Percentiles rank a stretch among this genome's conserved stretches.
phyloP scores from a whole-genome alignment of 257 asterid species.

The Solanum bulbocastanum region DNA sequence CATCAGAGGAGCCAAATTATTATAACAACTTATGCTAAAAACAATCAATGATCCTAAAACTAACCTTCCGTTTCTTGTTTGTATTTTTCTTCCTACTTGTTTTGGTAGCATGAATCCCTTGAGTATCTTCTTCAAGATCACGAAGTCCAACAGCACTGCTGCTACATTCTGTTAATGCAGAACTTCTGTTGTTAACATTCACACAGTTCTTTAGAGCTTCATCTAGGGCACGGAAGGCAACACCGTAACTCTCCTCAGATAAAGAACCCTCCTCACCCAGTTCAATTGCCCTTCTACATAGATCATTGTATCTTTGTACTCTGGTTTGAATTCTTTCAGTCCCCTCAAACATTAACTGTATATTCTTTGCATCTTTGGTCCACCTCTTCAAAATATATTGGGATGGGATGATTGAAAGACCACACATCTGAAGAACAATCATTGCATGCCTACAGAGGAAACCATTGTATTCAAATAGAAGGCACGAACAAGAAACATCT shows the following conservation, averaged over 20 bases:
- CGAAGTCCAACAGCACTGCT: conserved; percentile 45
- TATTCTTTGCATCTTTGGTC: conserved; percentile 85
- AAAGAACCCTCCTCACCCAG: conserved; percentile 87
- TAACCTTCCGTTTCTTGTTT: conserved; percentile 84
- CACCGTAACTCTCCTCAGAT: conserved; percentile 57
- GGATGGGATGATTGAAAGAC: conserved; percentile 79
- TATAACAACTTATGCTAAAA: conserved; percentile 1
- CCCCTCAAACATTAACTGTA: conserved; percentile 38
- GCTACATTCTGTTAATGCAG: conserved; percentile 30
- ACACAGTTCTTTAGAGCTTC: conserved; percentile 80
- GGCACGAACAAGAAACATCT: conserved; percentile 91
- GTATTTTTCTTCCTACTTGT: conserved; percentile 52
- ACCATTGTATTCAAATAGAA: conserved; percentile 84
- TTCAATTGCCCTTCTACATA: conserved; percentile 80
- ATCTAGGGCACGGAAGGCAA: conserved; percentile 73
- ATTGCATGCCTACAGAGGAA: conserved; percentile 90
- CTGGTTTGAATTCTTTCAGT: conserved; percentile 57
- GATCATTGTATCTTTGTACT: conserved; percentile 82
- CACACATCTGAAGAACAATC: conserved; percentile 94
- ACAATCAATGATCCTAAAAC: conserved; percentile 1
- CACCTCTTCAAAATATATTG: conserved; percentile 82
- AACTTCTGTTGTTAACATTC: conserved; percentile 57
- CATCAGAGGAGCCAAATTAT: not conserved
- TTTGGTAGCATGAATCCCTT: conserved; percentile 30
- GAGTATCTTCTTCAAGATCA: conserved; percentile 55